Conservation (phyloP, 1,284 basidiomycete species). For the Puccinia triticina region DNA sequence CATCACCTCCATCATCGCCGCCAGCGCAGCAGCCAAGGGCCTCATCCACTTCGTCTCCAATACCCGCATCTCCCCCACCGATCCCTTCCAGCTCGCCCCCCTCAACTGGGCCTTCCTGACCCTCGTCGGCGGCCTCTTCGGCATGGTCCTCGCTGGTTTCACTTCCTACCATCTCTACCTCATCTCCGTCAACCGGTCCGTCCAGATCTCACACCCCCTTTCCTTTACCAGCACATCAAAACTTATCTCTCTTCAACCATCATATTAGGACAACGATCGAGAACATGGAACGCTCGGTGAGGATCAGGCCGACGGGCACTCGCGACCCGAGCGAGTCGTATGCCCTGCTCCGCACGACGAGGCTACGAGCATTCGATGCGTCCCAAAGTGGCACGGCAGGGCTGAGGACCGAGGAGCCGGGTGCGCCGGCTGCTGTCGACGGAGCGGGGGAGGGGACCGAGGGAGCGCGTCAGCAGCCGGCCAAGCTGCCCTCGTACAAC, state of each 20-base stretch:
- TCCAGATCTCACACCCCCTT: not conserved
- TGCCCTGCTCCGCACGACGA: slow-evolving; percentile 38
- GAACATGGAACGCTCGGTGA: slow-evolving; percentile 59
- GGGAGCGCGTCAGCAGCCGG: not conserved
- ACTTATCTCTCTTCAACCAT: not conserved
- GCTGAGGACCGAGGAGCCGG: not conserved
- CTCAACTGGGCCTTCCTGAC: slow-evolving; percentile 59
- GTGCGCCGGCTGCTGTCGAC: not conserved
- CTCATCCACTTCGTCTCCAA: slow-evolving; percentile 53
- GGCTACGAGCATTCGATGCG: not conserved
- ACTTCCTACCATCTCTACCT: slow-evolving; percentile 58
- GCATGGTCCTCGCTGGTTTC: slow-evolving; percentile 57
- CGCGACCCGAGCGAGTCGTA: slow-evolving; percentile 28
- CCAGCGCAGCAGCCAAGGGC: slow-evolving; percentile 55
- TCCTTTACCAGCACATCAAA: not conserved
- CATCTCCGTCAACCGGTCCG: slow-evolving; percentile 58
- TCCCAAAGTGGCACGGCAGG: too few species aligned
- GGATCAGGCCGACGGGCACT: slow-evolving; percentile 36
- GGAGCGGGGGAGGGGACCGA: not conserved
- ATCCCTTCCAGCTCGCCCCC: slow-evolving; percentile 59
- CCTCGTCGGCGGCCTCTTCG: slow-evolving; percentile 56
- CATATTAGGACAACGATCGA: slow-evolving; percentile 59
- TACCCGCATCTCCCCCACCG: not conserved
- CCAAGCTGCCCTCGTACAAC: slow-evolving; percentile 39
- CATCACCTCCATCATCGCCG: slow-evolving; percentile 56